Conservation (phyloP, 768 basidiomycete genomes). For the Tricholoma furcatifolium region DNA sequence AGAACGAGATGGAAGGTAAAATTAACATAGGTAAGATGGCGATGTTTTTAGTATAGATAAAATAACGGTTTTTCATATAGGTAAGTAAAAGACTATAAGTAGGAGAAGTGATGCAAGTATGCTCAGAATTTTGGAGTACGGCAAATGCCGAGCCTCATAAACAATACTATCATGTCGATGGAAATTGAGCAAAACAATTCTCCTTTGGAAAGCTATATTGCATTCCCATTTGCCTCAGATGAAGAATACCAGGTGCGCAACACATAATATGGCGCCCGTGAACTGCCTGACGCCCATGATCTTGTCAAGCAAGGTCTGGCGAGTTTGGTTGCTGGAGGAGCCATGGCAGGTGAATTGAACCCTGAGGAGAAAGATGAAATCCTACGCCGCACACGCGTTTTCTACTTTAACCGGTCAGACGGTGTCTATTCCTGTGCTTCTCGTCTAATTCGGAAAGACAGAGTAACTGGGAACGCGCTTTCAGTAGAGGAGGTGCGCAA, state of each 20-base stretch:
- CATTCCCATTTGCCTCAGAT: slow-evolving; percentile 57
- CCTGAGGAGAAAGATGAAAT: slow-evolving; percentile 44
- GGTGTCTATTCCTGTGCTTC: too few relatives aligned
- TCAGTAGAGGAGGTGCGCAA: slow-evolving; percentile 40
- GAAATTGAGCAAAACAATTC: not conserved
- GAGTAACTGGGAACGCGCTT: slow-evolving; percentile 40
- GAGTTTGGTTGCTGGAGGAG: slow-evolving; percentile 47
- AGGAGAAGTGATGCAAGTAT: too few relatives aligned
- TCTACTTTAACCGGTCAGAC: slow-evolving; percentile 67
- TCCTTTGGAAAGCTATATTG: slow-evolving; percentile 28
- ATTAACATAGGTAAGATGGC: too few relatives aligned
- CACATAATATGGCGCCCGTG: not conserved
- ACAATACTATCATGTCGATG: not conserved
- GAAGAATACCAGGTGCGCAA: slow-evolving; percentile 54
- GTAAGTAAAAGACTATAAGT: too few relatives aligned
- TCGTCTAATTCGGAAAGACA: slow-evolving; percentile 13
- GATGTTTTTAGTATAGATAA: too few relatives aligned
- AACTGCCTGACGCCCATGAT: slow-evolving; percentile 11
- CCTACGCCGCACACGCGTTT: slow-evolving; percentile 55
- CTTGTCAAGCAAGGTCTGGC: slow-evolving; percentile 62
- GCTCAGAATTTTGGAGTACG: too few relatives aligned
- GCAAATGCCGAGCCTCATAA: too few relatives aligned
- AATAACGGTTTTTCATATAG: too few relatives aligned
- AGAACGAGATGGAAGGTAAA: too few relatives aligned
- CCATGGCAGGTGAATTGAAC: slow-evolving; percentile 30